Percentiles rank a stretch among this genome's conserved stretches.
These are phyloP conservation scores for Aureobasidium leucospermi DNA, from an alignment of 2,329 filamentous ascomycete genomes.

Conservation along the genomic window DNA sequence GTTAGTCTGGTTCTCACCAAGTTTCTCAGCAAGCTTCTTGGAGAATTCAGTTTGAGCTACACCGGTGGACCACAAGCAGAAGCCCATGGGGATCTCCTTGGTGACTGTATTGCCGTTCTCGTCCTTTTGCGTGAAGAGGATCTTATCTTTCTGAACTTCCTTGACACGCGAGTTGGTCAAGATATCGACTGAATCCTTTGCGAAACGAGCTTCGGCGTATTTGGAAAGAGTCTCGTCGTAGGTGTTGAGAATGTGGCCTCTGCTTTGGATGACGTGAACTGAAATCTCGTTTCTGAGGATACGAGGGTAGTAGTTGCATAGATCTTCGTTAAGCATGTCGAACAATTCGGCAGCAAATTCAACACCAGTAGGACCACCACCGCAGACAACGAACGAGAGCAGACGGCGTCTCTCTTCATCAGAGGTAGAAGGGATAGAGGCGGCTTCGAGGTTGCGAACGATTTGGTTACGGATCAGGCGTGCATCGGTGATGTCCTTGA, in stretches of 20 bases:
- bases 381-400: constrained; percentile 91
- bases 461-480: constrained; percentile 82
- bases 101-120: constrained; percentile 66
- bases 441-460: constrained; percentile 79
- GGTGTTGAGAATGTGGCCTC: constrained; percentile 92
- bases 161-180: constrained; percentile 89
- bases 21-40: constrained; percentile 66
- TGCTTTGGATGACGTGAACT: constrained; percentile 91
- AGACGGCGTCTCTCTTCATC: constrained; percentile 82
- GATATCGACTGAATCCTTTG: constrained; percentile 83
- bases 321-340: constrained; percentile 92
- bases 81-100: constrained; percentile 91
- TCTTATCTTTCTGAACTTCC: constrained; percentile 75
- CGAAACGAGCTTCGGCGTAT: constrained; percentile 86
- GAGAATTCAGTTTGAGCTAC: constrained; percentile 79
- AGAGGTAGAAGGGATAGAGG: constrained; percentile 83
- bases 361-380: constrained; percentile 91
- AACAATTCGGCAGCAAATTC: constrained; percentile 96
- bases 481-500: constrained; percentile 93
- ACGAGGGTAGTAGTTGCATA: constrained; percentile 74
- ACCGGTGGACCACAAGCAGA: constrained; percentile 96
- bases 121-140: constrained; percentile 78
- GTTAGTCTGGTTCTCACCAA: constrained; percentile 70
- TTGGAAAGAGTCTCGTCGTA: constrained; percentile 91
- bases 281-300: constrained; percentile 96